These are phyloP conservation scores for Blastocystis sp. DNA, from an alignment of 352 stramenopile genomes.

Conservation along the genomic window DNA sequence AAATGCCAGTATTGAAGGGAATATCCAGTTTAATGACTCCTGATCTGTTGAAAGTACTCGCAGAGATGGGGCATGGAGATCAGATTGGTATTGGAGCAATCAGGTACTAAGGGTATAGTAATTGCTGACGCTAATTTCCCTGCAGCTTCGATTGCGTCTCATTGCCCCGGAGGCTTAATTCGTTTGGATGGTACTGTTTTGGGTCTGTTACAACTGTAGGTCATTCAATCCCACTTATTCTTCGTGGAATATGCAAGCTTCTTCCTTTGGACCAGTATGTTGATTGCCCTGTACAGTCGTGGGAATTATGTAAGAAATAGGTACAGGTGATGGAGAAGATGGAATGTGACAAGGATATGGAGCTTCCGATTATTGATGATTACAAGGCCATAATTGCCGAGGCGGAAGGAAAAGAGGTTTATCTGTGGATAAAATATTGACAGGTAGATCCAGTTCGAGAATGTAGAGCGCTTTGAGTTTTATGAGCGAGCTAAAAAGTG, in stretches of 20 bases:
- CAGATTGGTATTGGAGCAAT: conserved; percentile 14
- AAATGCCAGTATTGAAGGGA: conserved; percentile 56
- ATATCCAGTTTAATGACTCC: conserved; percentile 50
- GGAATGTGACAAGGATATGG: conserved; percentile 63
- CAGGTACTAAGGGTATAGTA: not conserved
- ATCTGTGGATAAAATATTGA: not conserved
- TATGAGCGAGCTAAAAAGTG: conserved; percentile 61
- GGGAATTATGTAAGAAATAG: not conserved
- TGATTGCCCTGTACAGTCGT: conserved; percentile 22
- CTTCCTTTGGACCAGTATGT: conserved; percentile 61
- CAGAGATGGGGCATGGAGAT: conserved; percentile 59
- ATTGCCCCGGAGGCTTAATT: conserved; percentile 59
- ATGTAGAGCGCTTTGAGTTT: conserved; percentile 60
- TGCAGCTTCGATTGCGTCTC: conserved; percentile 46
- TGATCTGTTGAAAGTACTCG: conserved; percentile 49
- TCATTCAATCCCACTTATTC: conserved; percentile 52
- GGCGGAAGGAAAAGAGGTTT: conserved; percentile 32
- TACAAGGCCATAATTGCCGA: conserved; percentile 56
- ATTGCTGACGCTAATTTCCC: conserved; percentile 59
- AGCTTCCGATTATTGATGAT: conserved; percentile 61
- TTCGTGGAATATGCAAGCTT: conserved; percentile 58
- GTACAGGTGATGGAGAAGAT: conserved; percentile 60
- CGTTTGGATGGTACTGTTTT: conserved; percentile 33
- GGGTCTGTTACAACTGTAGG: not conserved
- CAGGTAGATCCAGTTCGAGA: conserved; percentile 24